phyloP scores from a whole-genome alignment of 306 rosid species.

The Glycyrrhiza uralensis region DNA sequence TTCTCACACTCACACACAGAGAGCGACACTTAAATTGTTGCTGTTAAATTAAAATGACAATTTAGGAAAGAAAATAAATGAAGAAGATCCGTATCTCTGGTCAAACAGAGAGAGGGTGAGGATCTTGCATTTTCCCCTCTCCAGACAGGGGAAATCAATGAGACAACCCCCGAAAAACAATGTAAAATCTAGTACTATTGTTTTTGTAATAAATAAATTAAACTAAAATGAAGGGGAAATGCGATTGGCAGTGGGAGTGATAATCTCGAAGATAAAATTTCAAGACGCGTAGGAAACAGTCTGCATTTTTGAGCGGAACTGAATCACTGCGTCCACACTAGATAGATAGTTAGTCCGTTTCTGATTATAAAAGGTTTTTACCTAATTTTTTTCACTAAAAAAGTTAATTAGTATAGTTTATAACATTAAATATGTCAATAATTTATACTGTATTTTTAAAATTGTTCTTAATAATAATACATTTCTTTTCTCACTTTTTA shows the following conservation, averaged over 20 bases:
- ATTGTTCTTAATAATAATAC: no score
- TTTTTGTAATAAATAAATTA: no score
- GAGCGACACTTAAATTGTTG: neutral
- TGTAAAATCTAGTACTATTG: neutral
- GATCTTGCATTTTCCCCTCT: neutral
- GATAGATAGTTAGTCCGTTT: no score
- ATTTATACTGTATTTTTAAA: no score
- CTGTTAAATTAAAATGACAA: neutral
- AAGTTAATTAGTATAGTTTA: no score
- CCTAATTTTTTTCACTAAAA: no score
- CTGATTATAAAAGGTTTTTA: no score
- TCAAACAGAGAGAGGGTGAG: conserved; percentile 16
- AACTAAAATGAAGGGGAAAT: neutral
- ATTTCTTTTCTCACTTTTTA: no score
- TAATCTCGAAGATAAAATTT: neutral
- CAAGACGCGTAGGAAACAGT: conserved; percentile 31
- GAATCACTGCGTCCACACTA: neutral
- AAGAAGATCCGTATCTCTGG: neutral
- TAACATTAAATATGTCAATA: no score
- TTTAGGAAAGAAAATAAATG: neutral
- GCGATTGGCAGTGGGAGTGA: neutral
- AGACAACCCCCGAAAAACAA: neutral
- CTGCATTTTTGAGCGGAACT: conserved; percentile 33
- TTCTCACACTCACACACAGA: neutral
- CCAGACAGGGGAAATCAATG: neutral